Base-by-base conservation (phyloP, 129 eudicot species). In the Arctium minus region DNA sequence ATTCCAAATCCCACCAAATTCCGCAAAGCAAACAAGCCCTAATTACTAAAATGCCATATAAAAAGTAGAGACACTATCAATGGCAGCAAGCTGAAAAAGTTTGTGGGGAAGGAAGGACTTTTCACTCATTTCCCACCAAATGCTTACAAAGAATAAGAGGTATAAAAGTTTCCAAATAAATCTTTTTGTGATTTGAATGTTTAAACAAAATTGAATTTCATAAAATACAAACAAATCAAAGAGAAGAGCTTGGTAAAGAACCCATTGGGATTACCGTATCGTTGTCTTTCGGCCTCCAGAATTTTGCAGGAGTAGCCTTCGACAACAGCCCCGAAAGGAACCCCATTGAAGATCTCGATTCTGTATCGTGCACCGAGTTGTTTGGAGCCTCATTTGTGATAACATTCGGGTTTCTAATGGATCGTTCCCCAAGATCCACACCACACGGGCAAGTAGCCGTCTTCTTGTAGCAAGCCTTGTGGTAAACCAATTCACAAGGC, bases 181-280 rank as follows among this genome's bases (percentile, higher is more conserved):
- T 48, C 36, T 29, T 35, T 46, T 70, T 11, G 33, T 37, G 62
- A 46, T 83, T 22, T 70, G 70, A 32, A n/a, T 33, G 56, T 77
- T 1, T 13, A 56, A 27, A 38, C 29, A 65, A 22, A 72, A 42
- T 35, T 36, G 32, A 70, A 17, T 65, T 65, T 76, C 56, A 74
- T 53, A 84, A 22, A 78, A 67, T 73, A 38, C 80, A 60, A 70
- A 78, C 38, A n/a, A 37, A 48, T 94, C 89, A 93, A 6, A 90
- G 79, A 75, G 97, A 86, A 81, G 89, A 80, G 82, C 67, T 87
- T 1, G 97, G 95, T 74, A 96, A 89, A 3, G 99, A 93, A 82
- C 94, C 97, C 99, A 93, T 96, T 8, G 84, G 82, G 76, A 95
- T 89, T 17, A 89, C 88, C 33, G 85, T 91, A 82, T 85, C 88